Base-by-base conservation (phyloP, 1,284 basidiomycete species). In the Nidula niveotomentosa region DNA sequence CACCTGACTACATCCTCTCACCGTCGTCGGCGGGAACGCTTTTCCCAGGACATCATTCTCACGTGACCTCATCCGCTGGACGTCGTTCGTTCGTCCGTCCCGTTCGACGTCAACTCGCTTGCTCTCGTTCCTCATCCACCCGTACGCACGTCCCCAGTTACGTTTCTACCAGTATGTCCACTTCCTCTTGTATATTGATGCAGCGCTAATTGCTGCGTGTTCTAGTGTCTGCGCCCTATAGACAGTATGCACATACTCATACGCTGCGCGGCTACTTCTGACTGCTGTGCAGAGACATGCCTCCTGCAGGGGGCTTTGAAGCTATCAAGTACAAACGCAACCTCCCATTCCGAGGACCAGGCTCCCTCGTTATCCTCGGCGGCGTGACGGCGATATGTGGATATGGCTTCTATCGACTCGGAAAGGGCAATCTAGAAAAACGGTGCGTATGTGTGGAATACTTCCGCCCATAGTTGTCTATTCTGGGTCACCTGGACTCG, bases 281-380 rank as follows among this genome's bases (percentile, higher is more conserved):
- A 34, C 45, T 53, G 48, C 53, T 53, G 61, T 61, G 53, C 69
- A 98, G 96, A 76, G 96, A 99, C 71, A 91, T 99, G 86, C 96
- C 96, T 65, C 96, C 96, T 47, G 66, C 86, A 48, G 96, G 94
- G 60, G 96, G 96, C 5, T 99, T 97, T 76, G 93, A 93, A 69
- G 76, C 90, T 47, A 79, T 99, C 78, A 91, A 91, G 74, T 99
- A 98, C 85, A 96, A 96, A 76, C 91, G 96, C 60, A 96, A 96
- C 75, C 83, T 99, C 57, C 96, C 97, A 50, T 80, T 93, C 68
- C 87, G 92, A 63, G 97, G 97, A 8, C 95, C 95, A 48, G 88
- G 93, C 52, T 95, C 94, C 36, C 77, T 90, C 55, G 88, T 86
- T 61, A 88, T 98, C 68, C 91, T 99, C 62, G 90, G 86, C 57